Conservation (phyloP, 495 filamentous ascomycete species). For the Aspergillus saccharolyticus region DNA sequence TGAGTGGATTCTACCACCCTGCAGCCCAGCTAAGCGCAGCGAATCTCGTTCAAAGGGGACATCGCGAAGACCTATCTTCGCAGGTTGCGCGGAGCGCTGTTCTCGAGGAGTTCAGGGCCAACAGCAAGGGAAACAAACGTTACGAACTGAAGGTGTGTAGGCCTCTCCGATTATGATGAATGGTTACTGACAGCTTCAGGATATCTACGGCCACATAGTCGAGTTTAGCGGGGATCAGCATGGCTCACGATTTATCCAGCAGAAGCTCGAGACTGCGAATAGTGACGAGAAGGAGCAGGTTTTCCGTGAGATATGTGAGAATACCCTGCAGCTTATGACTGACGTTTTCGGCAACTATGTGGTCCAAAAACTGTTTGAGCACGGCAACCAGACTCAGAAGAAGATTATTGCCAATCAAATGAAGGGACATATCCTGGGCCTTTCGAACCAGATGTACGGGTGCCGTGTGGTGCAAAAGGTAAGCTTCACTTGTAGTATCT, state of each 20-base stretch:
- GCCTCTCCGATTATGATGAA: not conserved
- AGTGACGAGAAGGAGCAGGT: slow-evolving; percentile 96
- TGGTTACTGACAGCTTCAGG: slow-evolving; percentile 39
- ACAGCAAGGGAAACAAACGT: slow-evolving; percentile 69
- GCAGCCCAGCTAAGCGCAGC: slow-evolving; percentile 24
- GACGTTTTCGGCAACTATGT: slow-evolving; percentile 99
- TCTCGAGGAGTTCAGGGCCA: slow-evolving; percentile 74
- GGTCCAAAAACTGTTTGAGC: slow-evolving; percentile 96
- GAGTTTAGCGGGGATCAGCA: slow-evolving; percentile 96
- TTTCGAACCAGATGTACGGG: slow-evolving; percentile 90
- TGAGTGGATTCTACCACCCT: slow-evolving; percentile 33
- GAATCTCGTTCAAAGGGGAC: slow-evolving; percentile 42
- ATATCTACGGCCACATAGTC: slow-evolving; percentile 84
- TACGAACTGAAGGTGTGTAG: slow-evolving; percentile 73
- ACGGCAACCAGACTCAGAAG: slow-evolving; percentile 92
- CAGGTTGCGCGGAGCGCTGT: slow-evolving; percentile 65
- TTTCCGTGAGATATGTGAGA: slow-evolving; percentile 78
- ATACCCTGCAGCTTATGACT: slow-evolving; percentile 84
- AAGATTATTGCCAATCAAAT: slow-evolving; percentile 78
- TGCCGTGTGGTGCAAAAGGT: slow-evolving; percentile 96
- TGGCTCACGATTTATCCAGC: slow-evolving; percentile 92
- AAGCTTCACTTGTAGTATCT: slow-evolving; percentile 10
- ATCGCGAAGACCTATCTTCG: slow-evolving; percentile 60
- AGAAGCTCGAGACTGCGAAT: slow-evolving; percentile 90
- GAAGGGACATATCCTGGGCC: slow-evolving; percentile 71